Conservation (phyloP, 352 stramenopile species). For the Elongisporangium anandrum region DNA sequence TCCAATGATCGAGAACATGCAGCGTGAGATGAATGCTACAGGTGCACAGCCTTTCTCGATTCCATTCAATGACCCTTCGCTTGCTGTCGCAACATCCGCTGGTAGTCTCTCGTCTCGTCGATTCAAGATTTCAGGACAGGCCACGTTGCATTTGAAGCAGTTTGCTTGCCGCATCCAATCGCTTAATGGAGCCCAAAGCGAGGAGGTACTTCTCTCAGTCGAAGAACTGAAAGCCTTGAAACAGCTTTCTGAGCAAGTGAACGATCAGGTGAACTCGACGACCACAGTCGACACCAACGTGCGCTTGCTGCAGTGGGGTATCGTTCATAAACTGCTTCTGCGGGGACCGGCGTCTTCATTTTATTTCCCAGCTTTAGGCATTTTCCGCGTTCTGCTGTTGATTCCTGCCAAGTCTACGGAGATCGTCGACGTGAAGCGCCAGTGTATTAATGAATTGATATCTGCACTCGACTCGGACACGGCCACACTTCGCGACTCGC, state of each 20-base stretch:
- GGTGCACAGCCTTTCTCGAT: slow-evolving; percentile 57
- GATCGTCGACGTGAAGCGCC: slow-evolving; percentile 27
- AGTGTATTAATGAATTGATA: slow-evolving; percentile 50
- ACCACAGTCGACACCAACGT: slow-evolving; percentile 4
- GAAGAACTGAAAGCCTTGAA: slow-evolving; percentile 9
- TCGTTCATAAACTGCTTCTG: slow-evolving; percentile 39
- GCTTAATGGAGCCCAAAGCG: slow-evolving; percentile 21
- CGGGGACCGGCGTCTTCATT: slow-evolving; percentile 22
- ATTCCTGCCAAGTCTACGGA: slow-evolving; percentile 16
- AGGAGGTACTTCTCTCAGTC: slow-evolving; percentile 7
- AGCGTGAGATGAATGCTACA: slow-evolving; percentile 61
- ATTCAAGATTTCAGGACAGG: slow-evolving; percentile 52
- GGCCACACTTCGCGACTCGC: too few species aligned
- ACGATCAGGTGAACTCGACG: too few species aligned
- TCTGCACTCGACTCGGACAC: slow-evolving; percentile 25
- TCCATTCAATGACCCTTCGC: slow-evolving; percentile 64
- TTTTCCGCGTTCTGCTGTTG: slow-evolving; percentile 63
- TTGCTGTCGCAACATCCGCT: slow-evolving; percentile 9
- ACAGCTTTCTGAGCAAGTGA: too few species aligned
- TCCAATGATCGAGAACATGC: slow-evolving; percentile 82
- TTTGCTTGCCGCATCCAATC: slow-evolving; percentile 37
- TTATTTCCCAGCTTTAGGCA: slow-evolving; percentile 51
- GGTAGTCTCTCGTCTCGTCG: slow-evolving; percentile 25
- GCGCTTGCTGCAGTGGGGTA: slow-evolving; percentile 31
- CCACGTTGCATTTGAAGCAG: slow-evolving; percentile 42